Base-by-base conservation (phyloP, 768 basidiomycete genomes). In the Tricholoma sp. region DNA sequence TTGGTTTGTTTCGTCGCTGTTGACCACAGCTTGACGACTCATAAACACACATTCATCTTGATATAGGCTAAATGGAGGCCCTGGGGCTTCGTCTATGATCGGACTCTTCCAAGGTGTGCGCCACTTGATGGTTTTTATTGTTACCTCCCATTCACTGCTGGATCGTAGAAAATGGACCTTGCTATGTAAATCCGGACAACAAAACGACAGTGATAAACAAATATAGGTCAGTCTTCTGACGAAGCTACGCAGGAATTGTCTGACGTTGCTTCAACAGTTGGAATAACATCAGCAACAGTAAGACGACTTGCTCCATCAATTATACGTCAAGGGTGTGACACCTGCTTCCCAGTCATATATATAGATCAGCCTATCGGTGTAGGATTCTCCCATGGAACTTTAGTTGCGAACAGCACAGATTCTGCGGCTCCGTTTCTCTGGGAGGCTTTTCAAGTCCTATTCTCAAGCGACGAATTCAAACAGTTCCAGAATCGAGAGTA, bases 351-450 rank as follows among this genome's bases (percentile, higher is more conserved):
- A 87, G 85, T 88, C 69, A 82, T 87, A 32, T 86, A 86, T 63
- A 83, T 86, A 32, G 85, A 86, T 65, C 84, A 86, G 62, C 85
- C 85, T 4, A 80, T 86, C 36, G 83, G 83, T 0, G 78, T 82
- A 0, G 84, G 85, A 3, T 86, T 85, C 63, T 86, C 85, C 0
- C 79, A 76, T 55, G 84, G 85, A 13, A 74, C 66, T 0, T 75
- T 80, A 52, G 76, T 75, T 0, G 81, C 83, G n/a, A 83, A 85
- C 58, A 80, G 80, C 66, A 81, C 81, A 0, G 63, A 77, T 34
- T 55, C 79, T 12, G 83, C 84, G 0, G 80, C 85, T 1, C 76
- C 79, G 0, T 75, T 76, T n/a, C 75, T 86, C 5, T 86, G 85
- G 85, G 69, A 75, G 42, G 82, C 80, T 0, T 82, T 86, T 70